A percentile compares a stretch with the other conserved stretches of the same genome.
Evolutionary conservation across 495 filamentous ascomycete species (phyloP).

Genomic region (Daldinia vernicosa): DNA sequence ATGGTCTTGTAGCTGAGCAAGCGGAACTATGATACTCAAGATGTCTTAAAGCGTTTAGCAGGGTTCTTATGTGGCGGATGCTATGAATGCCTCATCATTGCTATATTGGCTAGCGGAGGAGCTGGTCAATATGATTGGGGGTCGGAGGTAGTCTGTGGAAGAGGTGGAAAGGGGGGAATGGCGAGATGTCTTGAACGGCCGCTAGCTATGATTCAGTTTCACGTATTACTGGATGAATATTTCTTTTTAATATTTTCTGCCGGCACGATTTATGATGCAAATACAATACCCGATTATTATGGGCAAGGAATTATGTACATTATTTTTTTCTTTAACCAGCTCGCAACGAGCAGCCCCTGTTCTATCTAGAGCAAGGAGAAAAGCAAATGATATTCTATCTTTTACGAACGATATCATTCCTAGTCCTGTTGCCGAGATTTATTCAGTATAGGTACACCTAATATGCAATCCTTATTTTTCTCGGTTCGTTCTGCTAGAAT

Average conservation of each 20-base stretch:
- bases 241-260: slow-evolving; percentile 23
- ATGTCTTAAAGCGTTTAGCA: neutral
- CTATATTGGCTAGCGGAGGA: neutral
- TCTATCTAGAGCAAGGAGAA: neutral
- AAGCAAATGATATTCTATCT: neutral
- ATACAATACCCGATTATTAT: slow-evolving; percentile 27
- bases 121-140: neutral
- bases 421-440: neutral
- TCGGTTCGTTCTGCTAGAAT: neutral
- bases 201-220: slow-evolving; percentile 27
- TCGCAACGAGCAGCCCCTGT: neutral
- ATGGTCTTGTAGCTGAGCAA: slow-evolving; percentile 7
- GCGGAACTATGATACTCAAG: neutral
- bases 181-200: slow-evolving; percentile 37
- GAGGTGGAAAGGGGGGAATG: slow-evolving; percentile 5
- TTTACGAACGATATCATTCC: neutral
- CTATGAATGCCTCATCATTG: neutral
- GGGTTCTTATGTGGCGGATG: neutral
- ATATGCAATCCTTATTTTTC: neutral
- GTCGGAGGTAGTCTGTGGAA: neutral
- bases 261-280: slow-evolving; percentile 38
- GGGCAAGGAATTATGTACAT: slow-evolving; percentile 34
- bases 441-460: too few relatives aligned
- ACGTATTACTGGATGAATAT: slow-evolving; percentile 30
- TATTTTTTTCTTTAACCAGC: slow-evolving; percentile 16